phyloP scores from a whole-genome alignment of 2,329 filamentous ascomycete genomes.

The Trichophyton simii region DNA sequence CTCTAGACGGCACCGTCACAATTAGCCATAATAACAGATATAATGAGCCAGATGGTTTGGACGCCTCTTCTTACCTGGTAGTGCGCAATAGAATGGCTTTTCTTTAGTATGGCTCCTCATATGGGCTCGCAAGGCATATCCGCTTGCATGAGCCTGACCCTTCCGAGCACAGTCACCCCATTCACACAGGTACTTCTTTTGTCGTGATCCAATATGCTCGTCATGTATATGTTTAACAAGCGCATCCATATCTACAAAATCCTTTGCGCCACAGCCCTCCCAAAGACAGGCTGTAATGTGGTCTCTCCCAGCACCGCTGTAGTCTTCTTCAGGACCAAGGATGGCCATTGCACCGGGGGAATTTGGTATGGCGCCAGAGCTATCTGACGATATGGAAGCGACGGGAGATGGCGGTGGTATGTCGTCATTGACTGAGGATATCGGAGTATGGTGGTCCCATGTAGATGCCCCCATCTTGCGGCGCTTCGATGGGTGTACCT shows the following conservation, averaged over 20 bases:
- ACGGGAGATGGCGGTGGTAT: constrained; percentile 36
- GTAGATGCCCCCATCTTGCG: constrained; percentile 34
- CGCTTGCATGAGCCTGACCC: constrained; percentile 82
- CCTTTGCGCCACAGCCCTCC: constrained; percentile 60
- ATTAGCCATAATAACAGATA: background rate
- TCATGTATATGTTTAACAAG: constrained; percentile 77
- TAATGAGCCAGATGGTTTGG: background rate
- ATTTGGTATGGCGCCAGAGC: constrained; percentile 68
- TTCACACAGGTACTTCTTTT: constrained; percentile 97
- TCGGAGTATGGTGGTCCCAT: constrained; percentile 40
- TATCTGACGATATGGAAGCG: constrained; percentile 78
- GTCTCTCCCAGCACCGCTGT: constrained; percentile 58
- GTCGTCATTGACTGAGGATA: constrained; percentile 32
- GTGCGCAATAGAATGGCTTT: constrained; percentile 93
- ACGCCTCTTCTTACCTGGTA: constrained; percentile 55
- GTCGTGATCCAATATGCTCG: constrained; percentile 81
- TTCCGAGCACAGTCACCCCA: constrained; percentile 85
- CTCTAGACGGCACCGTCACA: constrained; percentile 44
- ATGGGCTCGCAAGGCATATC: constrained; percentile 89
- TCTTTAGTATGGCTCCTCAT: constrained; percentile 97
- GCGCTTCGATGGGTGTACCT: constrained; percentile 37
- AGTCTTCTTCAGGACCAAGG: constrained; percentile 43
- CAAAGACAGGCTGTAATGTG: constrained; percentile 68
- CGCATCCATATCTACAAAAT: constrained; percentile 67
- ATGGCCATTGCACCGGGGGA: constrained; percentile 45